Percentiles rank a stretch among this genome's conserved stretches.
phyloP scores from a whole-genome alignment of 495 filamentous ascomycete genomes.

The Penicillium antarcticum region DNA sequence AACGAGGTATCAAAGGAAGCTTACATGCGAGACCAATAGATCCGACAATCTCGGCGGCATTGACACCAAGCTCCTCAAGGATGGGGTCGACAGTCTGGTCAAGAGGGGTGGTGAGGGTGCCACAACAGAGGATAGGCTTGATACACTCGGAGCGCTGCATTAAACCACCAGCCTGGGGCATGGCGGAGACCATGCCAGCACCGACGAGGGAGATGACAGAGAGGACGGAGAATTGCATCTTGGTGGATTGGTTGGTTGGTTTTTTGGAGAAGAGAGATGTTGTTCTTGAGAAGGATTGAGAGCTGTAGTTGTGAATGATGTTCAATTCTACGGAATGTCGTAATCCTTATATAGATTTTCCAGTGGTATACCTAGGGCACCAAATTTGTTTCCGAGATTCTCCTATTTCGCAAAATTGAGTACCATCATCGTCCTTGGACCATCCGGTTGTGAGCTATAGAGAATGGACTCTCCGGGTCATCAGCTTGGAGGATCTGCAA shows the following conservation, averaged over 20 bases:
- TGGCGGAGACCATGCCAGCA: slow-evolving; percentile 19
- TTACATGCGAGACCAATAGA: slow-evolving; percentile 35
- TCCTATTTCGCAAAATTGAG: neutral
- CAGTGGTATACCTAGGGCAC: neutral
- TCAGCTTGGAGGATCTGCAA: slow-evolving; percentile 4
- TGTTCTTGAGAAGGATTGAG: neutral
- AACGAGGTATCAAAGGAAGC: neutral
- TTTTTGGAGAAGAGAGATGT: neutral
- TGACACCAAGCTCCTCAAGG: slow-evolving; percentile 72
- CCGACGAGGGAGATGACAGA: slow-evolving; percentile 23
- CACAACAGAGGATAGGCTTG: slow-evolving; percentile 30
- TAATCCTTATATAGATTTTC: slow-evolving; percentile 16
- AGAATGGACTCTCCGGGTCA: neutral
- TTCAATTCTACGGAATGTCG: slow-evolving; percentile 2
- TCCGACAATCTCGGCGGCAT: slow-evolving; percentile 73
- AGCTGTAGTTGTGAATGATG: slow-evolving; percentile 1
- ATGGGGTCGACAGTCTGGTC: slow-evolving; percentile 65
- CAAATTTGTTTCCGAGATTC: neutral
- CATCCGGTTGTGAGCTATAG: slow-evolving; percentile 6
- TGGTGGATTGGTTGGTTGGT: slow-evolving; percentile 2
- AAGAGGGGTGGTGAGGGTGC: slow-evolving; percentile 30
- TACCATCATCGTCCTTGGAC: slow-evolving; percentile 4
- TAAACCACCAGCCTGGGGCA: slow-evolving; percentile 1
- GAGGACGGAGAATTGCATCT: slow-evolving; percentile 31
- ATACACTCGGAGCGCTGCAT: slow-evolving; percentile 24